Evolutionary conservation across 352 stramenopile species (phyloP).

Genomic region (Phytophthora sojae): DNA sequence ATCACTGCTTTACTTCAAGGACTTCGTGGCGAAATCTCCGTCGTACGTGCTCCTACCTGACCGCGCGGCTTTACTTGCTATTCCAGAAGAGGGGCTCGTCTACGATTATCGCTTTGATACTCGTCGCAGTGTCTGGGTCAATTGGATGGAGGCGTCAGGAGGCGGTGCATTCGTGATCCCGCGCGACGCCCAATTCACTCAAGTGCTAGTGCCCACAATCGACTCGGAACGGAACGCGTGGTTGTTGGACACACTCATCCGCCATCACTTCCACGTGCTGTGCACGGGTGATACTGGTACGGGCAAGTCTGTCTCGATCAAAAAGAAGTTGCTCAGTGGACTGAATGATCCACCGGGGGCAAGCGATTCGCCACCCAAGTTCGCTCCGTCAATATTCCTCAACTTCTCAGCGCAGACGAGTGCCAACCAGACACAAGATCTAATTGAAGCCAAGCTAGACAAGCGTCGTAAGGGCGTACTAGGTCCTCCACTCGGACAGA

Average conservation of each 20-base stretch:
- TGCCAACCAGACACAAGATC: slow-evolving; percentile 94
- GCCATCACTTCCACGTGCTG: slow-evolving; percentile 91
- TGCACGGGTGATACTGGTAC: slow-evolving; percentile 94
- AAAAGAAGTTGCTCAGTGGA: slow-evolving; percentile 91
- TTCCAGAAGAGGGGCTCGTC: slow-evolving; percentile 78
- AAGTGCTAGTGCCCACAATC: slow-evolving; percentile 93
- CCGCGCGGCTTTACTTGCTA: slow-evolving; percentile 41
- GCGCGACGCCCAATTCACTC: slow-evolving; percentile 81
- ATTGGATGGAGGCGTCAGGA: slow-evolving; percentile 69
- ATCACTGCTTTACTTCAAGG: slow-evolving; percentile 65
- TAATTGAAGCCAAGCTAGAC: slow-evolving; percentile 95
- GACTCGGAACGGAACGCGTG: slow-evolving; percentile 94
- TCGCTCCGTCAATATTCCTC: slow-evolving; percentile 88
- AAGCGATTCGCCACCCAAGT: slow-evolving; percentile 40
- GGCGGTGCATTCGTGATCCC: slow-evolving; percentile 65
- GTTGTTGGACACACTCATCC: slow-evolving; percentile 90
- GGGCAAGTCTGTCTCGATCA: slow-evolving; percentile 94
- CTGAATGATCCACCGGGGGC: slow-evolving; percentile 56
- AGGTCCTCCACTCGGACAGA: slow-evolving; percentile 90
- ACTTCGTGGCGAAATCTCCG: slow-evolving; percentile 91
- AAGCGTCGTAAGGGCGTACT: slow-evolving; percentile 94
- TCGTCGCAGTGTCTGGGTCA: slow-evolving; percentile 84
- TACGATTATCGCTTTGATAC: slow-evolving; percentile 94
- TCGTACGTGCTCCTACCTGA: slow-evolving; percentile 57
- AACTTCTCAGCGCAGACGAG: slow-evolving; percentile 95